Evolutionary conservation across 1,284 basidiomycete genomes (phyloP), one percentile per base, ranked within the genome.

Genomic region (Cerioporus squamosus): DNA sequence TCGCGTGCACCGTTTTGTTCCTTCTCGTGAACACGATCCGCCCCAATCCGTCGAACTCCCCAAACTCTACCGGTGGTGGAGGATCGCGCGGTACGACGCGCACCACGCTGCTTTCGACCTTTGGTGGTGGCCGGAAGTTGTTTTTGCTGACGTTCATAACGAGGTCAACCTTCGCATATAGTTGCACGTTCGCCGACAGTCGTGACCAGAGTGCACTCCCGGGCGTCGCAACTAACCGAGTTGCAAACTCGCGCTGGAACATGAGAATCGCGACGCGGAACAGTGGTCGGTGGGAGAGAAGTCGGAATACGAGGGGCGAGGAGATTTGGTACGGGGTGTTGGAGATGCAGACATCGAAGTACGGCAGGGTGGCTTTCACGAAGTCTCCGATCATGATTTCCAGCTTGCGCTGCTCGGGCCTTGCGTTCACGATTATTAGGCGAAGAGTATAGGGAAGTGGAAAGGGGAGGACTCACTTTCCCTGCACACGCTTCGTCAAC

Each of bases 261-360:
- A 99, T 99, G 78, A 99, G 92, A 63, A 99, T 95, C 26, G 95
- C 94, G 62, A 92, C 88, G 33, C 97, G 93, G 73, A 94, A 95
- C 49, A 98, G 82, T 0, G 97, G 97, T 8, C 97, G 91, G 70
- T 98, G 95, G 2, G 97, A 98, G 54, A 99, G 89, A 36, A 99
- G 85, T 66, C 95, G 94, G 83, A 99, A 99, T 51, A 98, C 92
- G 54, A 99, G 88, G 1, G 96, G 95, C 1, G 97, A 99, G 1
- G 97, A 99, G 65, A 99, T 99, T 75, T 98, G 97, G 77, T 99
- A 99, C 0, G 97, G 97, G 1, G 97, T 99, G 74, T 99, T 99
- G 69, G 93, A 95, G 73, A 99, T 99, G 81, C 96, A 98, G 59
- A 98, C 97, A 76, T 99, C 97, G 69, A 99, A 98, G 77, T 97